Conservation (phyloP, 2,329 filamentous ascomycete species). For the Cladosporium sp. region DNA sequence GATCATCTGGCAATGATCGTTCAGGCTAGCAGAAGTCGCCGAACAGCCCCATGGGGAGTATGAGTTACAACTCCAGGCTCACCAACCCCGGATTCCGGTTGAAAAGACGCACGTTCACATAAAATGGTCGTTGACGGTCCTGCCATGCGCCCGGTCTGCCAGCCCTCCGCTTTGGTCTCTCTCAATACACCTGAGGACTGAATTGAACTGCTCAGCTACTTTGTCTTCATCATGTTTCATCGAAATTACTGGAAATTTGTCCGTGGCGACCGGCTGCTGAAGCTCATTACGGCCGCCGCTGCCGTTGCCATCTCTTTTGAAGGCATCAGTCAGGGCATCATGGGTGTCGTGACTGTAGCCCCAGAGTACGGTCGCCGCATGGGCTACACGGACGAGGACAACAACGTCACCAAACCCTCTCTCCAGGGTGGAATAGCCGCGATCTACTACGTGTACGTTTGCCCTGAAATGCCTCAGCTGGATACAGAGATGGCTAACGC, state of each 20-base stretch:
- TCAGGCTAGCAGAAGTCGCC: background rate
- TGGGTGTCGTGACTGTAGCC: conserved; percentile 24
- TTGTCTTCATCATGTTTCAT: background rate
- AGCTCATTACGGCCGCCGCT: conserved; percentile 13
- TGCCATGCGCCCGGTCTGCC: background rate
- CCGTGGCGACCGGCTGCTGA: conserved; percentile 4
- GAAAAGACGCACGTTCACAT: background rate
- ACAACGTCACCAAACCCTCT: conserved; percentile 18
- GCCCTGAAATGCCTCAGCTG: background rate
- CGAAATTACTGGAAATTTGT: conserved; percentile 3
- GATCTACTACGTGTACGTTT: conserved; percentile 12
- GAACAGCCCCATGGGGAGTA: background rate
- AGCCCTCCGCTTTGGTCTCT: background rate
- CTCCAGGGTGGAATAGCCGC: conserved; percentile 12
- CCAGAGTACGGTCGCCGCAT: conserved; percentile 23
- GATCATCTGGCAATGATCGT: background rate
- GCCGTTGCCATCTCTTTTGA: conserved; percentile 19
- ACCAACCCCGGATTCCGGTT: background rate
- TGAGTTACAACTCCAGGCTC: background rate
- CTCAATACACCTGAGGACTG: background rate
- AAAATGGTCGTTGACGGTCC: background rate
- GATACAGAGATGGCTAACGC: background rate
- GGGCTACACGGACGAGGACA: conserved; percentile 11
- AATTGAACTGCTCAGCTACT: background rate
- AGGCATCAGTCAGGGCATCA: conserved; percentile 30